A percentile compares a stretch with the other conserved stretches of the same genome.
Conservation (phyloP, 2,329 filamentous ascomycete genomes). For the Fusarium pseudonygamai region DNA sequence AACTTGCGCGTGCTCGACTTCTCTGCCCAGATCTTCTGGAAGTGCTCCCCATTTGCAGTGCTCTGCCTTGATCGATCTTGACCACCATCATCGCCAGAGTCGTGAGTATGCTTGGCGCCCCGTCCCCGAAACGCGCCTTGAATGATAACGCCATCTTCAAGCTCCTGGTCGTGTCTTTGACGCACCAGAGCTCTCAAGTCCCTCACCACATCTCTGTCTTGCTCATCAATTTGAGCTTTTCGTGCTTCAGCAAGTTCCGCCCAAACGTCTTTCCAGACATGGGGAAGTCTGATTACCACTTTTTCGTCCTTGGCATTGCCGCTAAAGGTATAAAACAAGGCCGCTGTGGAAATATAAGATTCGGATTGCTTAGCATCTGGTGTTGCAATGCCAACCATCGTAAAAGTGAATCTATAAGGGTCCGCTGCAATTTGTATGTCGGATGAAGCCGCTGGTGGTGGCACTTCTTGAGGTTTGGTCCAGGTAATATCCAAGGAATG, state of each 20-base stretch:
- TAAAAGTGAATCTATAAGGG: slow-evolving; percentile 69
- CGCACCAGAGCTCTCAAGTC: slow-evolving; percentile 76
- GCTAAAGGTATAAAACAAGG: slow-evolving; percentile 83
- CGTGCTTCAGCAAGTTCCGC: slow-evolving; percentile 77
- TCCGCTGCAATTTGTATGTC: slow-evolving; percentile 58
- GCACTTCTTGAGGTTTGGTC: slow-evolving; percentile 75
- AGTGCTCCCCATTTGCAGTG: slow-evolving; percentile 56
- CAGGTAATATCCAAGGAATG: slow-evolving; percentile 80
- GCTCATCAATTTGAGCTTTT: slow-evolving; percentile 74
- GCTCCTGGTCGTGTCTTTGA: slow-evolving; percentile 72
- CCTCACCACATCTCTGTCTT: slow-evolving; percentile 75
- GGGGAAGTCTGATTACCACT: slow-evolving; percentile 78
- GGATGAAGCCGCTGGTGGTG: slow-evolving; percentile 46
- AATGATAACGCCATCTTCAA: slow-evolving; percentile 79
- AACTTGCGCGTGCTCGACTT: slow-evolving; percentile 70
- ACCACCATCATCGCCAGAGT: slow-evolving; percentile 59
- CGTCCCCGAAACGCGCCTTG: slow-evolving; percentile 79
- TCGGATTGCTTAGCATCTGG: slow-evolving; percentile 85
- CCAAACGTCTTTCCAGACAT: slow-evolving; percentile 87
- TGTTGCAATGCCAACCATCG: slow-evolving; percentile 79
- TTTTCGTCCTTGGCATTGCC: slow-evolving; percentile 87
- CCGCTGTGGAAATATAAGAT: slow-evolving; percentile 82
- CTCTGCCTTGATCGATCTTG: slow-evolving; percentile 56
- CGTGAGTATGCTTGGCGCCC: slow-evolving; percentile 57
- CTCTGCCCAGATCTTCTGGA: slow-evolving; percentile 67